Base-by-base conservation (phyloP, 257 asterid species). In the Ocimum tenuiflorum region DNA sequence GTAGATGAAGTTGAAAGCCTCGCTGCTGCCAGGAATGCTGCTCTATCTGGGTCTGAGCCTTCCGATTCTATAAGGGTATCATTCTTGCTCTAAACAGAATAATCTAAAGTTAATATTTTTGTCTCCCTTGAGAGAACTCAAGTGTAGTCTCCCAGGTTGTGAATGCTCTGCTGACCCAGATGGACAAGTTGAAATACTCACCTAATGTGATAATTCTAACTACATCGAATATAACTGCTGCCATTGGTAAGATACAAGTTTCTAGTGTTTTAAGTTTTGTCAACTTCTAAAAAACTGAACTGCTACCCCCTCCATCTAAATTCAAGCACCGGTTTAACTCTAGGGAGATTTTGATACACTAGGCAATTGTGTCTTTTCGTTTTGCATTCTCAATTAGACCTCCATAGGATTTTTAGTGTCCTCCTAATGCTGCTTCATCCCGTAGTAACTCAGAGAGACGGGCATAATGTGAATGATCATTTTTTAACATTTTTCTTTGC, bases 1-100 rank as follows among this genome's bases (percentile, higher is more conserved):
- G 65, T 70, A 94, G 99, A 90, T 85, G 99, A 94, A 85, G 95
- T 94, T 70, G 99, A 94, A 86, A 90, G 99, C 80, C 96, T 94
- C 5, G 99, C 99, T 71, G 99, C 97, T 79, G 96, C 99, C 58
- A 88, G 99, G 80, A 86, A 86, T 71, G 95, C 96, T 79, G 97
- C 99, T 63, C 75, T 94, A 80, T 90, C 97, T 74, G 97, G 99
- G 9, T 90, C 99, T 41, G 99, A 94, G 85, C 99, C 99, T 79
- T 94, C 99, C 41, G 99, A 94, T 81, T 94, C 97, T 73, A 94
- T 94, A 77, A 82, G 97, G 95, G 97, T 94, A 83, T 63, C 19
- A 59, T 67, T 70, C 75, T 71, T 23, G 72, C 61, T 69, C 24
- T 20, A 33, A 63, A 48, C 42, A 49, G 48, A 56, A 43, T 23